Percentiles rank a stretch among this genome's conserved stretches.
These are phyloP conservation scores for Botryotinia calthae DNA, from an alignment of 2,329 filamentous ascomycete genomes.

Conservation along the genomic window DNA sequence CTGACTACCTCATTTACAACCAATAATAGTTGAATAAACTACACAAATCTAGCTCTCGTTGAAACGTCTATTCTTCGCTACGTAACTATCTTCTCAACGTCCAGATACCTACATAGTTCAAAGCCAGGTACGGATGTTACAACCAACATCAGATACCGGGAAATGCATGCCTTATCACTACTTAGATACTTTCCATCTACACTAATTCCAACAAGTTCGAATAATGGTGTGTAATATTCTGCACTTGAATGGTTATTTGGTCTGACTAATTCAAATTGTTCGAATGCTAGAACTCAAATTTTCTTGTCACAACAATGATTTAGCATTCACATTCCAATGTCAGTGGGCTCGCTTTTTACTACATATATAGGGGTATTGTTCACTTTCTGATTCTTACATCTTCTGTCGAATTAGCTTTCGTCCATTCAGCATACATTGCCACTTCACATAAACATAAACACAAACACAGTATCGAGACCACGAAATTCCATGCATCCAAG, in stretches of 20 bases:
- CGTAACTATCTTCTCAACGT: background rate
- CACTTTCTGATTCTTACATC: background rate
- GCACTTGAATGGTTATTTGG: background rate
- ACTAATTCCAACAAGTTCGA: background rate
- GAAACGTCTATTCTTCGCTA: background rate
- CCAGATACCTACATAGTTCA: background rate
- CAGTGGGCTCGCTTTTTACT: background rate
- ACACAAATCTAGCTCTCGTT: background rate
- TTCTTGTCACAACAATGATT: background rate
- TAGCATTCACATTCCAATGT: no score
- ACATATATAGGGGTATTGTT: background rate
- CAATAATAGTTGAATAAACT: background rate
- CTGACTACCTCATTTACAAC: background rate
- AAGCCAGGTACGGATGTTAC: background rate
- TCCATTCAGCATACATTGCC: background rate
- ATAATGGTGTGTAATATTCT: background rate
- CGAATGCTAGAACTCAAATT: background rate
- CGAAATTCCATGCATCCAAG: background rate
- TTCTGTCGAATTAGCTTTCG: background rate
- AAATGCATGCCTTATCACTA: background rate
- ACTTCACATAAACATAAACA: background rate
- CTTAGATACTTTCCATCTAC: background rate
- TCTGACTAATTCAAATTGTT: background rate
- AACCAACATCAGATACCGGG: background rate
- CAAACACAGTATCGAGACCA: background rate